These are phyloP conservation scores for Polygonum aviculare DNA, from an alignment of 148 eudicot species.

Conservation along the genomic window DNA sequence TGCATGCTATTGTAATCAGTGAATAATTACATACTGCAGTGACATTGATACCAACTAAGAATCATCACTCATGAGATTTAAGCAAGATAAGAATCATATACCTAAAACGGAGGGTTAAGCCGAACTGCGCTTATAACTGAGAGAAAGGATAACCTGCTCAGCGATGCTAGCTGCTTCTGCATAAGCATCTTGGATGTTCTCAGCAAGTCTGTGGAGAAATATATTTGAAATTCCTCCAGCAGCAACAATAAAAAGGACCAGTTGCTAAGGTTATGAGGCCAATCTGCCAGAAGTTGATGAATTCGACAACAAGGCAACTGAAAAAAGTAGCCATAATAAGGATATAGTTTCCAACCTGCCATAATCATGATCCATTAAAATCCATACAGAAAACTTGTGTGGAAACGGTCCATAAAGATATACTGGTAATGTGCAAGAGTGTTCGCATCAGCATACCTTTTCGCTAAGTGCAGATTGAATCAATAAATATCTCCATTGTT, in stretches of 20 bases:
- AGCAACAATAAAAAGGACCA: conserved; percentile 97
- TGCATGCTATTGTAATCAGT: neutral
- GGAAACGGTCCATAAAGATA: neutral
- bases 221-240: conserved; percentile 99
- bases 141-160: conserved; percentile 64
- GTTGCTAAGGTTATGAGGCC: conserved; percentile 88
- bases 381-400: neutral
- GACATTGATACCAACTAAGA: neutral
- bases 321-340: conserved; percentile 99
- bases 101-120: too few relatives aligned
- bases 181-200: conserved; percentile 98
- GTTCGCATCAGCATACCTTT: conserved; percentile 39
- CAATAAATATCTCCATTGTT: conserved; percentile 96
- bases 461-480: conserved; percentile 99
- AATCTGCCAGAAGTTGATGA: conserved; percentile 93
- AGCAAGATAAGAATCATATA: neutral
- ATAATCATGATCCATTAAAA: conserved; percentile 11
- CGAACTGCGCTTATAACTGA: neutral
- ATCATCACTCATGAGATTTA: neutral
- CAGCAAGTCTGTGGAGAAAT: conserved; percentile 97
- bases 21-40: neutral
- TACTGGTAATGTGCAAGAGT: neutral
- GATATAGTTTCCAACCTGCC: conserved; percentile 95
- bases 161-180: conserved; percentile 99
- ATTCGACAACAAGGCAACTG: conserved; percentile 85